A percentile compares a stretch with the other conserved stretches of the same genome.
Evolutionary conservation across 2,329 filamentous ascomycete species (phyloP).

Genomic region (Aspergillus spinulosporus): DNA sequence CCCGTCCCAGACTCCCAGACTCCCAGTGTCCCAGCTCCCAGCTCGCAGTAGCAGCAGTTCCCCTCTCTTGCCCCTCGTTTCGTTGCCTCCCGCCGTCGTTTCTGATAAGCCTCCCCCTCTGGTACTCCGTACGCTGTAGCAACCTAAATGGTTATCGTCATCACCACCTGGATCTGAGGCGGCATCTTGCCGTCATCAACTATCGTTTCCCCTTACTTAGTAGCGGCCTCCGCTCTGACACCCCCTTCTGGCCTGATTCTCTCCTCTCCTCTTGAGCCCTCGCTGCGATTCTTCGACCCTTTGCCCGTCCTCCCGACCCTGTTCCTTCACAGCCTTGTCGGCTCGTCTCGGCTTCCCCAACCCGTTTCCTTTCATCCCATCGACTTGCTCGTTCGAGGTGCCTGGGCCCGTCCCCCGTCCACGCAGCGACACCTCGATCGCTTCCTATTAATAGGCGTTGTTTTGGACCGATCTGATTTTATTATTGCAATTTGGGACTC

Average conservation of each 20-base stretch:
- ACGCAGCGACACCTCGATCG: not conserved
- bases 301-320: not conserved
- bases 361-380: not conserved
- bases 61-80: constrained; percentile 24
- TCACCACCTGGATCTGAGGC: constrained; percentile 6
- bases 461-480: constrained; percentile 18
- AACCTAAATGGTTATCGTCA: constrained; percentile 6
- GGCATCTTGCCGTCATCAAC: constrained; percentile 5
- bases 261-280: not conserved
- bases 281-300: not conserved
- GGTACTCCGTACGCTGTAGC: not conserved
- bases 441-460: constrained; percentile 12
- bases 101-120: constrained; percentile 34
- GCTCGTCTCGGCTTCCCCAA: not conserved
- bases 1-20: too few species aligned
- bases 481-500: constrained; percentile 9
- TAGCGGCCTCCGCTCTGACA: constrained; percentile 1
- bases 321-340: not conserved
- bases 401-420: not conserved
- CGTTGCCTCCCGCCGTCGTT: constrained; percentile 27
- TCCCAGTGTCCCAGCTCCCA: too few species aligned
- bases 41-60: not conserved
- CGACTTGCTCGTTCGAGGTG: not conserved
- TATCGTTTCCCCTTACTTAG: constrained; percentile 7
- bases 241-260: not conserved